A percentile compares a stretch with the other conserved stretches of the same genome.
Conservation (phyloP, 108 stramenopile species). For the Skeletonema menzelii region DNA sequence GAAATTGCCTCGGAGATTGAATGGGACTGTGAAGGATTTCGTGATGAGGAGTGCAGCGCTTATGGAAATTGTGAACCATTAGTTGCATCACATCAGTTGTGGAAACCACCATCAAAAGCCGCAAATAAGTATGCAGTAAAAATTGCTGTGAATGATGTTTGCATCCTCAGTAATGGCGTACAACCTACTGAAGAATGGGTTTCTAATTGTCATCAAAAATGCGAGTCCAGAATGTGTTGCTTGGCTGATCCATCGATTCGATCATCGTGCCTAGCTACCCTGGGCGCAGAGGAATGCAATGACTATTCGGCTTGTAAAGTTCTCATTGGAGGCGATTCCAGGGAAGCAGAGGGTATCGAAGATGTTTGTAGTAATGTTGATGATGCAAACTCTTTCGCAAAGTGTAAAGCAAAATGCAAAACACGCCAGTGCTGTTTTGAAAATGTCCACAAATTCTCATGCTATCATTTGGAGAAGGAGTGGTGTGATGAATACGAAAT, state of each 20-base stretch:
- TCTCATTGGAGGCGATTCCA: constrained; percentile 15
- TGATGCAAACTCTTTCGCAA: neutral
- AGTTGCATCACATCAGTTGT: constrained; percentile 1
- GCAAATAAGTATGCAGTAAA: constrained; percentile 10
- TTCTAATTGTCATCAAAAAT: constrained; percentile 13
- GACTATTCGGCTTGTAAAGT: constrained; percentile 14
- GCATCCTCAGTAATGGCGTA: neutral
- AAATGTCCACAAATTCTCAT: constrained; percentile 6
- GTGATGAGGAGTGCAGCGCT: constrained; percentile 9
- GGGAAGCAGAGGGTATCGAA: neutral
- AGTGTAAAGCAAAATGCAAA: constrained; percentile 12
- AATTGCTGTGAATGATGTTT: constrained; percentile 11
- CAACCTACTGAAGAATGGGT: constrained; percentile 11
- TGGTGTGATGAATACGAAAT: constrained; percentile 25
- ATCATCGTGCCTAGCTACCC: constrained; percentile 1
- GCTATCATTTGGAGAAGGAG: constrained; percentile 22
- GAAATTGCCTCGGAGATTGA: neutral
- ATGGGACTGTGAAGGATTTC: neutral
- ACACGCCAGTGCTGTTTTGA: constrained; percentile 16
- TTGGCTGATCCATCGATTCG: constrained; percentile 4
- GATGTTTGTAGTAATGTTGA: constrained; percentile 7
- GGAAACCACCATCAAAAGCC: constrained; percentile 12
- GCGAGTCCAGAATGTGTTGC: constrained; percentile 18
- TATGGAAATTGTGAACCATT: constrained; percentile 9
- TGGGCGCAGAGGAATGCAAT: constrained; percentile 13